Percentiles rank a stretch among this genome's conserved stretches.
These are phyloP conservation scores for Oryza glaberrima DNA, from an alignment of 176 grass and related monocot species.

Conservation along the genomic window DNA sequence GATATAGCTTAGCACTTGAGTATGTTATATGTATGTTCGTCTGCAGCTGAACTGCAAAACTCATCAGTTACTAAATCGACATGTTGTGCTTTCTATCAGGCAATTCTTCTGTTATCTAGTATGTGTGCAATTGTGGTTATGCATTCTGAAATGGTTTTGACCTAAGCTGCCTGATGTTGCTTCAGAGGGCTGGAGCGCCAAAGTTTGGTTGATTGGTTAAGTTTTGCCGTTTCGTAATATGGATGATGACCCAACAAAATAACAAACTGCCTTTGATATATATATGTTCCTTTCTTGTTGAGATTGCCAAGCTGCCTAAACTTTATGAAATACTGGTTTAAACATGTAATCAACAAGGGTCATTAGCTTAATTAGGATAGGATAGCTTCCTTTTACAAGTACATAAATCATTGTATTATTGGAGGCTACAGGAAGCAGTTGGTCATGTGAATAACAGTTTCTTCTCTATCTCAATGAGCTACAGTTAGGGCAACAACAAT, in stretches of 20 bases:
- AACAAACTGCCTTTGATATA: background rate
- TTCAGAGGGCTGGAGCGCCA: background rate
- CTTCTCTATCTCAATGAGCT: background rate
- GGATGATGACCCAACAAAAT: background rate
- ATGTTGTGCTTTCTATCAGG: background rate
- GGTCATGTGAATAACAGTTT: background rate
- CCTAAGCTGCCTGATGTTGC: background rate
- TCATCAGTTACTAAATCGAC: constrained; percentile 20
- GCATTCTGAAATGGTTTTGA: background rate
- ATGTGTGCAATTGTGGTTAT: background rate
- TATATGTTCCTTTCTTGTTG: background rate
- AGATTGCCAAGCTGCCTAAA: background rate
- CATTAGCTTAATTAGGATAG: background rate
- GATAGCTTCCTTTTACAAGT: background rate
- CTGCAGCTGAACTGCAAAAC: background rate
- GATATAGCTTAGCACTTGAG: constrained; percentile 11
- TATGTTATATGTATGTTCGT: constrained; percentile 29
- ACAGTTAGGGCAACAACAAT: background rate
- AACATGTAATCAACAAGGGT: background rate
- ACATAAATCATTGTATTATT: background rate
- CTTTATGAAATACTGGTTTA: background rate
- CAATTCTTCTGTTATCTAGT: background rate
- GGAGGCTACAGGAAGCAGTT: background rate
- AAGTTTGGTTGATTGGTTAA: background rate
- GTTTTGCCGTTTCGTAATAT: background rate